Evolutionary conservation across 83 land plant genomes (phyloP), one percentile per base, ranked within the genome.

Genomic region (Larix sibirica): DNA sequence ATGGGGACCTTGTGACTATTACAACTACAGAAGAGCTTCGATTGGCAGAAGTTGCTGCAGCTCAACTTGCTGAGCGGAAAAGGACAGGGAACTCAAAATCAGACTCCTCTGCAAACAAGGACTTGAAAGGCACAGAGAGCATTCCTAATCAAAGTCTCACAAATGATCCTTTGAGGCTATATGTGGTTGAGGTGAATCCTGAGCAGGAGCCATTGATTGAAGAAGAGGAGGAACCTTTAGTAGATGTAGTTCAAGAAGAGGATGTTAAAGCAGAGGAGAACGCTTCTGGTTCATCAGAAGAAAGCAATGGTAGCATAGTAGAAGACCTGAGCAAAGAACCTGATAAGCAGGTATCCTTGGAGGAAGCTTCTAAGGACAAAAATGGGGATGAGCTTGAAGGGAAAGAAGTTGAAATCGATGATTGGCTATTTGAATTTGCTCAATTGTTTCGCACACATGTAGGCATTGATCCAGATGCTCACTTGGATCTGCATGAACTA

Each of bases 401-500:
- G 78, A 91, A 90, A 83, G 94, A 94, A 77, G 88, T 89, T 16
- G 96, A 94, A 83, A 90, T 90, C 81, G 96, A 94, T 89, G 94
- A 92, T 81, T 94, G 96, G 96, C 75, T 94, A 50, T 94, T 85
- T 84, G 94, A 94, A 44, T 94, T 94, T 87, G 96, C 96, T 7
- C 93, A 94, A 63, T 80, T 94, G 36, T 94, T 94, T 84, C 84
- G 95, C n/a, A 83, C 87, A 40, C 96, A 94, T 83, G 90, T 94
- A 60, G 96, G 96, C 4, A 94, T 94, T 70, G 96, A 94, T 74
- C 91, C 96, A 10, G 94, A 94, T 86, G 95, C 94, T 64, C 96
- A 92, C 75, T 26, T 94, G 16, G 96, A 94, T 79, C 83, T 94
- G 33, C 94, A 92, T 79, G 96, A 94, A 77, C 84, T 90, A 68